Evolutionary conservation across 1,139 yeast genomes (phyloP), one percentile per base, ranked within the genome.

Genomic region (Pichia norvegensis): DNA sequence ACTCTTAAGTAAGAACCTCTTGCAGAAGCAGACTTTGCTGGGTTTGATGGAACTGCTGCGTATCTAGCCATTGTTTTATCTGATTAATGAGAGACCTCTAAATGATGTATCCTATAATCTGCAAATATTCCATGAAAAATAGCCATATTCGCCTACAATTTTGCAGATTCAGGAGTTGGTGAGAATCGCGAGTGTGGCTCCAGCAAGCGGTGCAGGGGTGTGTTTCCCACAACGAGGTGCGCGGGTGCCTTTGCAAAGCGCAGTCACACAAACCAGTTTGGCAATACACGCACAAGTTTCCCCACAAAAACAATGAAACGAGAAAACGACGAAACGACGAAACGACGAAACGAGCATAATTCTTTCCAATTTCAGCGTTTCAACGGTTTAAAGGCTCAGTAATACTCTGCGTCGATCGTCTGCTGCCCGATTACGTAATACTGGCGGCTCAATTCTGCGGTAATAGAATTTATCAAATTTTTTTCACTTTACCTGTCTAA

Each of bases 1-100:
- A 88, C 97, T 79, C 98, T 92, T 76, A 92, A 83, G 90, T 88
- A 88, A 57, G 97, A 86, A 71, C 97, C 97, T 76, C 97, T 95
- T 70, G 97, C 95, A 70, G 95, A 84, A 69, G 97, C 97, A 67
- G 96, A 86, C 81, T 88, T 88, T 72, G 96, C 95, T 78, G 98
- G 97, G 90, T 92, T 90, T 69, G 95, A 87, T 71, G 98, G 87
- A 70, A 88, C 83, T 74, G 95, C 92, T 79, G 90, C 95, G 97
- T 92, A 92, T 80, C 97, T 82, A 73, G 84, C 78, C 88, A 81
- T 81, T 74, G 51, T 57, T 31, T 43, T 43, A 39, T 36, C 43
- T 43, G 48, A 29, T 45, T 41, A 38, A 43, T 8, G 46, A 46
- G 37, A 19, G 35, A 16, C 35, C 35, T 31, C 35, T 31, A 31